These are phyloP conservation scores for Hanseniaspora occidentalis DNA, from an alignment of 805 yeast genomes.

Conservation along the genomic window DNA sequence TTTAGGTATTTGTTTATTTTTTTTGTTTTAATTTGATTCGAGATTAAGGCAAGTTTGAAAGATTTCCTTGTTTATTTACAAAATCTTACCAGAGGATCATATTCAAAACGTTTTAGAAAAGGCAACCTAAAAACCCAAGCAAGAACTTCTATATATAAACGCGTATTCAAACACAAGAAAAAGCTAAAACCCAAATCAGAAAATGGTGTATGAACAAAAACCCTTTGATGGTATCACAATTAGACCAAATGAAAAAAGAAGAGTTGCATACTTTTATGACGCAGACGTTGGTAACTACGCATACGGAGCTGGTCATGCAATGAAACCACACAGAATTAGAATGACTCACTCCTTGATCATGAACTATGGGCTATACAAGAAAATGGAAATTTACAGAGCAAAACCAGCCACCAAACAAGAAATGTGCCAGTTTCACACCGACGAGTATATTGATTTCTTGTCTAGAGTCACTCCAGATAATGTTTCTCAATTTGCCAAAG, in stretches of 20 bases:
- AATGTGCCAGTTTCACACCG: slow-evolving; percentile 97
- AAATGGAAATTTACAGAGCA: slow-evolving; percentile 95
- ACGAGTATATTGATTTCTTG: slow-evolving; percentile 88
- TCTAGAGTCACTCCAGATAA: slow-evolving; percentile 89
- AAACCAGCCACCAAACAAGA: slow-evolving; percentile 97
- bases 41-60: no score
- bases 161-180: not conserved
- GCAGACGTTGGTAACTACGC: slow-evolving; percentile 97
- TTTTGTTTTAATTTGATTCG: not conserved
- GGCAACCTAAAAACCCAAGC: not conserved
- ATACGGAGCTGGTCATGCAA: slow-evolving; percentile 96
- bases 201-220: slow-evolving; percentile 36
- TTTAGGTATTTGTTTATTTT: not conserved
- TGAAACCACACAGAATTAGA: slow-evolving; percentile 98
- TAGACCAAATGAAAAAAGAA: slow-evolving; percentile 34
- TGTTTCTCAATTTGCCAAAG: slow-evolving; percentile 73
- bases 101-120: no score
- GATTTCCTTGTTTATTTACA: no score
- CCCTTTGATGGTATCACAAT: slow-evolving; percentile 56
- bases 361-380: slow-evolving; percentile 92
- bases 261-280: slow-evolving; percentile 73
- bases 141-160: not conserved
- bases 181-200: not conserved
- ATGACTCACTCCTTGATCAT: slow-evolving; percentile 95
- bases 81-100: no score